phyloP scores from a whole-genome alignment of 306 rosid genomes.

The Quercus alba region DNA sequence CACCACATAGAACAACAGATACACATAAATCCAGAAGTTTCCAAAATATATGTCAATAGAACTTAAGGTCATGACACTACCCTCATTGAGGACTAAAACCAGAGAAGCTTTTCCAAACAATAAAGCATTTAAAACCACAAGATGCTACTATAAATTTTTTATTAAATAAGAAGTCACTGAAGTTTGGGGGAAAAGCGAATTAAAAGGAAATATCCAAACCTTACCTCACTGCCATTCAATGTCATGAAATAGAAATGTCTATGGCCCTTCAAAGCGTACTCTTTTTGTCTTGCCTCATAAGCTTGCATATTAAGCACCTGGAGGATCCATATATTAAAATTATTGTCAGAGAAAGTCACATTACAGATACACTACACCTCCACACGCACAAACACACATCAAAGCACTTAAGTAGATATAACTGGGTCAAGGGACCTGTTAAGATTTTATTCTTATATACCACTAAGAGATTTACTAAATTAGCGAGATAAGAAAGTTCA shows the following conservation, averaged over 20 bases:
- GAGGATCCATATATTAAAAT: conserved; percentile 23
- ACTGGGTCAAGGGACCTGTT: conserved; percentile 8
- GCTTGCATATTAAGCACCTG: conserved; percentile 93
- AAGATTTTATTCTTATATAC: background rate
- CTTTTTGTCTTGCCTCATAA: conserved; percentile 87
- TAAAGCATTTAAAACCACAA: background rate
- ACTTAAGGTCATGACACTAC: background rate
- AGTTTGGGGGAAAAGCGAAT: background rate
- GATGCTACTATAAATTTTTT: background rate
- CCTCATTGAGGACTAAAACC: background rate
- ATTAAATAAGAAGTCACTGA: background rate
- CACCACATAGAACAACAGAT: background rate
- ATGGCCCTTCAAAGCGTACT: conserved; percentile 91
- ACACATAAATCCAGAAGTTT: background rate
- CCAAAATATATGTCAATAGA: background rate
- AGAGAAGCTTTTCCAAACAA: background rate
- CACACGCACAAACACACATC: conserved; percentile 6
- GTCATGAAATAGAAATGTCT: conserved; percentile 99
- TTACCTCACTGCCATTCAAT: conserved; percentile 92
- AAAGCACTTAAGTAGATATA: conserved; percentile 10
- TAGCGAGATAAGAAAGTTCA: conserved; percentile 8
- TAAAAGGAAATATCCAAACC: conserved; percentile 45
- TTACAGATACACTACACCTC: conserved; percentile 3
- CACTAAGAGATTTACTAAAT: background rate
- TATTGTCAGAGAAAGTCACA: conserved; percentile 7